These are phyloP conservation scores for Fusarium sororula DNA, from an alignment of 2,329 filamentous ascomycete species.

Conservation along the genomic window DNA sequence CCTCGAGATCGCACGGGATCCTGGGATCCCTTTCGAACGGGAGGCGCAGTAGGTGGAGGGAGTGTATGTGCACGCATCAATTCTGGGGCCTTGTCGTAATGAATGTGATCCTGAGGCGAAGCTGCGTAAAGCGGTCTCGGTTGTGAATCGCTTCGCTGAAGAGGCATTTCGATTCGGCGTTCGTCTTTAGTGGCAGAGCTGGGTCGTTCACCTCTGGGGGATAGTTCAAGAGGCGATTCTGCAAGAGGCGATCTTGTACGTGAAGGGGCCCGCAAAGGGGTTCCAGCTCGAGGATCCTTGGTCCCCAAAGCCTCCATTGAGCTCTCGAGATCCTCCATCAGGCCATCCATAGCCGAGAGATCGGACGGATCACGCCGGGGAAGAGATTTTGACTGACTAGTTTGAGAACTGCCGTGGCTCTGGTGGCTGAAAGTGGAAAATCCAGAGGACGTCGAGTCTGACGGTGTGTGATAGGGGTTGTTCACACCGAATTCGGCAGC, in stretches of 20 bases:
- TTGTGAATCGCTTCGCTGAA: slow-evolving; percentile 20
- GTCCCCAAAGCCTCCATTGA: slow-evolving; percentile 53
- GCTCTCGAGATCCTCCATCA: slow-evolving; percentile 66
- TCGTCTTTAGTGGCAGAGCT: slow-evolving; percentile 39
- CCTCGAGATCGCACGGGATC: slow-evolving; percentile 67
- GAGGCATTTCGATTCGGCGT: slow-evolving; percentile 17
- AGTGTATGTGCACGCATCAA: slow-evolving; percentile 3
- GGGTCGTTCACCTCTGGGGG: slow-evolving; percentile 26
- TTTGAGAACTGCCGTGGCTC: slow-evolving; percentile 69
- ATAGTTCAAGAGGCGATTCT: slow-evolving; percentile 43
- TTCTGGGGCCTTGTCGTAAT: slow-evolving; percentile 21
- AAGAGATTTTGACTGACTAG: slow-evolving; percentile 51
- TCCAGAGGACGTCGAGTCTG: slow-evolving; percentile 72
- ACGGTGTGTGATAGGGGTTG: slow-evolving; percentile 71
- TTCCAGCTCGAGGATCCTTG: slow-evolving; percentile 48
- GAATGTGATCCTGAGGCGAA: slow-evolving; percentile 28
- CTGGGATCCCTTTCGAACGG: slow-evolving; percentile 49
- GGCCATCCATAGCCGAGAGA: slow-evolving; percentile 57
- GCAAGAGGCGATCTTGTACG: slow-evolving; percentile 39
- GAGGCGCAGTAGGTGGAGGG: slow-evolving; percentile 21
- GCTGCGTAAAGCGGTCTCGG: slow-evolving; percentile 27
- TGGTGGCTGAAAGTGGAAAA: slow-evolving; percentile 67
- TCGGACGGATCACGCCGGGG: slow-evolving; percentile 53
- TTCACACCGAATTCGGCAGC: slow-evolving; percentile 68
- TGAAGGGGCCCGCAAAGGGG: slow-evolving; percentile 40